Conservation (phyloP, 2,329 filamentous ascomycete genomes). For the Alternaria longipes region DNA sequence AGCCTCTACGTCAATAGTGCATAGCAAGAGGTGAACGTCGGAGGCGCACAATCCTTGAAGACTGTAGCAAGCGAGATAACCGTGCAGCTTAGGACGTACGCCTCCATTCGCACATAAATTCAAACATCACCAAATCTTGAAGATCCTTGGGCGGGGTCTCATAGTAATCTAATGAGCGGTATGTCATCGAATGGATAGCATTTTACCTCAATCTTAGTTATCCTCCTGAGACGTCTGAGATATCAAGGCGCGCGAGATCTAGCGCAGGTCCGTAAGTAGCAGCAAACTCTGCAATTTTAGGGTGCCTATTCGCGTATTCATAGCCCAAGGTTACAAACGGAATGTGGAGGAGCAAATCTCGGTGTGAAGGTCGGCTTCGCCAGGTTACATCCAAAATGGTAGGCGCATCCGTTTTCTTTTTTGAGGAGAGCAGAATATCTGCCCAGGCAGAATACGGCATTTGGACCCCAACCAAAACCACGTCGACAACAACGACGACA, state of each 20-base stretch:
- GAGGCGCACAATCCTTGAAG: not conserved
- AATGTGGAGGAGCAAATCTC: not conserved
- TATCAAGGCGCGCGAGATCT: not conserved
- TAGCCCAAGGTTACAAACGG: not conserved
- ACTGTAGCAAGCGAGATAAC: not conserved
- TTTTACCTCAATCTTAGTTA: not conserved
- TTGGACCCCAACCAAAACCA: not conserved
- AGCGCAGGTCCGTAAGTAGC: conserved; percentile 8
- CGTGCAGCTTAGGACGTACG: not conserved
- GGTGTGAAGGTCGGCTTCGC: not conserved
- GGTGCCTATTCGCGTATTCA: not conserved
- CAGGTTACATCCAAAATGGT: not conserved
- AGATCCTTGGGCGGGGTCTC: not conserved
- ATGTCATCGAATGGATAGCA: not conserved
- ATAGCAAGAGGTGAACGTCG: not conserved
- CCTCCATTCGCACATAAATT: not conserved
- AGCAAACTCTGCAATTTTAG: conserved; percentile 6
- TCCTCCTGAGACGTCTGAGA: conserved; percentile 6
- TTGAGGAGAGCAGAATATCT: not conserved
- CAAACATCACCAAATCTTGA: not conserved
- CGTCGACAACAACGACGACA: not conserved
- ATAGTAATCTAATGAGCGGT: not conserved
- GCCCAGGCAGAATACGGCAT: conserved; percentile 8
- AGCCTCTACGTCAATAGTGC: not conserved
- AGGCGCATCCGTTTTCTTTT: not conserved